These are phyloP conservation scores for Ophiosphaerella korrae DNA, from an alignment of 2,329 filamentous ascomycete genomes.

Conservation along the genomic window DNA sequence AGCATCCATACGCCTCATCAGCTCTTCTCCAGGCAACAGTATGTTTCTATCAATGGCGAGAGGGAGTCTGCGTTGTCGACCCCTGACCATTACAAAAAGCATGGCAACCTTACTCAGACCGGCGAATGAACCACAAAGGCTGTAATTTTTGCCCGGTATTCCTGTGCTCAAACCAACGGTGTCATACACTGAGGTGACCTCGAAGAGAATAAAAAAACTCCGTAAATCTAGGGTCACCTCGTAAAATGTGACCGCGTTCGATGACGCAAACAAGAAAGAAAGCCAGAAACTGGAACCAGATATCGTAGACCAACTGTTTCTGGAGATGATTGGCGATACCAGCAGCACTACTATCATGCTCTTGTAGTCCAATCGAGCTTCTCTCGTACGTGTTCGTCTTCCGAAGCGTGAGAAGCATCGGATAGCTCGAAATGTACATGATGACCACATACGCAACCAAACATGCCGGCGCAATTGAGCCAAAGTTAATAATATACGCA, in stretches of 20 bases:
- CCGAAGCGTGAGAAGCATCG: constrained; percentile 67
- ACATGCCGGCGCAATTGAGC: constrained; percentile 60
- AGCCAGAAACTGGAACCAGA: constrained; percentile 68
- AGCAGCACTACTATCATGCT: constrained; percentile 18
- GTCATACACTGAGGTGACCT: constrained; percentile 64
- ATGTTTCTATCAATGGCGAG: constrained; percentile 41
- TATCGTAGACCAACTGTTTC: constrained; percentile 69
- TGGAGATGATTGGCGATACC: constrained; percentile 57
- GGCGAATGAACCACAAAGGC: constrained; percentile 61
- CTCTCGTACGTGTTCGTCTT: constrained; percentile 77
- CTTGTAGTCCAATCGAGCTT: constrained; percentile 66
- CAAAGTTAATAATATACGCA: constrained; percentile 68
- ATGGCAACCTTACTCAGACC: constrained; percentile 63
- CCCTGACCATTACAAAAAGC: constrained; percentile 60
- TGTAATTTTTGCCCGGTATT: constrained; percentile 59
- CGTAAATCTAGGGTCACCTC: constrained; percentile 36
- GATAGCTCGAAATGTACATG: constrained; percentile 70
- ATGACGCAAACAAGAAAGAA: constrained; percentile 65
- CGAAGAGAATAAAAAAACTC: constrained; percentile 54
- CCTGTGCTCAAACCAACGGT: constrained; percentile 67
- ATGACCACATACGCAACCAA: constrained; percentile 67
- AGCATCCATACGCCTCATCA: constrained; percentile 42
- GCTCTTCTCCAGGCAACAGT: constrained; percentile 36
- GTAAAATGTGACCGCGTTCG: constrained; percentile 61
- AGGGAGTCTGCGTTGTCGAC: constrained; percentile 35